These are phyloP conservation scores for Cryptococcus depauperatus DNA, from an alignment of 1,284 basidiomycete genomes.

Conservation along the genomic window DNA sequence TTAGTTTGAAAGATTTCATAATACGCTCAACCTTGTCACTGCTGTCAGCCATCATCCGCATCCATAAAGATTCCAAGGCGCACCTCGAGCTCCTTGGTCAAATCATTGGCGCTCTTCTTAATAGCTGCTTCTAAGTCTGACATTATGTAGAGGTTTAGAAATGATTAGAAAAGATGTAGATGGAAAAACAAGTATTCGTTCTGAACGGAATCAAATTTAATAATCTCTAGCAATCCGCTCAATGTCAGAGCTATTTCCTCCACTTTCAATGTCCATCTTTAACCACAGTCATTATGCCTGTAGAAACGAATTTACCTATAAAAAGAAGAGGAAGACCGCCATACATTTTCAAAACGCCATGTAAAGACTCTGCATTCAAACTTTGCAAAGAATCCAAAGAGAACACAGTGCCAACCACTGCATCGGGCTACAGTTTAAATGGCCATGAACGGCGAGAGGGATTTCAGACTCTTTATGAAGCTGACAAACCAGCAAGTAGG, in stretches of 20 bases:
- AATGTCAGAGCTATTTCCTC: neutral
- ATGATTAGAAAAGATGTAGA: neutral
- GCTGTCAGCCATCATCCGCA: too few species aligned
- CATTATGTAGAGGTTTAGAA: neutral
- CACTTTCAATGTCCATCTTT: neutral
- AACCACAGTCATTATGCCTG: neutral
- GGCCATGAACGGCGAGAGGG: too few species aligned
- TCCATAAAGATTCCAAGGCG: neutral
- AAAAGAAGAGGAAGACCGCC: neutral
- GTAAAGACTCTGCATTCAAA: neutral
- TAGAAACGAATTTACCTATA: neutral
- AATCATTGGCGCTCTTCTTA: conserved; percentile 22
- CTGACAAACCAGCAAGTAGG: too few species aligned
- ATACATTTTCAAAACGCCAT: neutral
- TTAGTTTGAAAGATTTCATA: conserved; percentile 50
- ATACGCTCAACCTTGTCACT: conserved; percentile 47
- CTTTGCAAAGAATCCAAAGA: neutral
- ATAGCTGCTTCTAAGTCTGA: conserved; percentile 19
- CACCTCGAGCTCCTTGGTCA: conserved; percentile 33
- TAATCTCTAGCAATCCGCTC: too few species aligned
- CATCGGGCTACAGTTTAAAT: neutral
- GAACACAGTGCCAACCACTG: neutral
- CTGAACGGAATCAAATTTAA: too few species aligned
- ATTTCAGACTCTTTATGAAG: neutral
- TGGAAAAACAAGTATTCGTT: too few species aligned